Conservation (phyloP, 2,329 filamentous ascomycete species). For the Hymenoscyphus fructigenus region DNA sequence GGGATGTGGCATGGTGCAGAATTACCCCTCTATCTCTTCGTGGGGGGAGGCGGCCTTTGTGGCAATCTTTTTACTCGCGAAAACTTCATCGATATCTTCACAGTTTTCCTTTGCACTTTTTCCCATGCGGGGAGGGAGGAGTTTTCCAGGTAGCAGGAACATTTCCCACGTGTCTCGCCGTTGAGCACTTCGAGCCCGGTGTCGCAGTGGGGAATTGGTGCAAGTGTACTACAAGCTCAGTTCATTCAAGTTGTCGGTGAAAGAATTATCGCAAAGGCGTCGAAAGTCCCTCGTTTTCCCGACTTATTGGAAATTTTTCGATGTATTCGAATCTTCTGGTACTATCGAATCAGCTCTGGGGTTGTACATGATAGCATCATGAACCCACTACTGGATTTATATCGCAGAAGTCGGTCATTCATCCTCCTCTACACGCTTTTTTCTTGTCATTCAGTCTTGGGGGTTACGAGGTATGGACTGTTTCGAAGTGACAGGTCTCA, state of each 20-base stretch:
- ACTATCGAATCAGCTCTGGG: not conserved
- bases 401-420: not conserved
- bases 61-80: not conserved
- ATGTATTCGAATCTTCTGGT: not conserved
- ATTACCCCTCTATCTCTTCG: not conserved
- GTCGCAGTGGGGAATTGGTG: not conserved
- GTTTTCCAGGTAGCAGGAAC: not conserved
- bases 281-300: not conserved
- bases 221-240: not conserved
- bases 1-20: slow-evolving; percentile 1
- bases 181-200: not conserved
- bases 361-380: not conserved
- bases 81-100: not conserved
- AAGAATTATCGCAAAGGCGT: not conserved
- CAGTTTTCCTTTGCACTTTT: too few species aligned
- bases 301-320: not conserved
- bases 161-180: not conserved
- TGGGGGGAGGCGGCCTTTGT: not conserved
- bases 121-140: too few species aligned
- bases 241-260: not conserved
- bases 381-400: not conserved
- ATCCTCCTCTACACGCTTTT: not conserved
- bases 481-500: not conserved
- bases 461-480: not conserved
- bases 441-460: not conserved